phyloP scores from a whole-genome alignment of 2,329 filamentous ascomycete genomes.

The Phaeosphaeriaceae sp. region DNA sequence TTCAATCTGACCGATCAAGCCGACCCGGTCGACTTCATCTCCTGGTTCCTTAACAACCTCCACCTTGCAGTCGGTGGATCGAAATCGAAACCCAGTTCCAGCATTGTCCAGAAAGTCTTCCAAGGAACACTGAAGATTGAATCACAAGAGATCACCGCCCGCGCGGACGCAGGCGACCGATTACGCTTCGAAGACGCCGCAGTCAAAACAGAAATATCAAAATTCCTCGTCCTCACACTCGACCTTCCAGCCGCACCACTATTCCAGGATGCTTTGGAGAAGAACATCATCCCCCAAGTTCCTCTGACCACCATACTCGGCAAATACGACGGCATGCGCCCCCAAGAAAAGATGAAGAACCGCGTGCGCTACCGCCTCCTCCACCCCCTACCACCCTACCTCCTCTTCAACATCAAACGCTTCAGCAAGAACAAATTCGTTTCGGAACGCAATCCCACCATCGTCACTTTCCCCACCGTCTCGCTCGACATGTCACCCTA shows the following conservation, averaged over 20 bases:
- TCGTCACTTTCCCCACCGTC: slow-evolving; percentile 91
- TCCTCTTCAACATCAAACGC: slow-evolving; percentile 95
- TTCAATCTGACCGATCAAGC: slow-evolving; percentile 91
- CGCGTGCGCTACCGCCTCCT: slow-evolving; percentile 88
- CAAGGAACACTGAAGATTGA: slow-evolving; percentile 92
- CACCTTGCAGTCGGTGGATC: slow-evolving; percentile 90
- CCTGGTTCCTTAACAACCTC: slow-evolving; percentile 96
- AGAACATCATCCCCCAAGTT: slow-evolving; percentile 95
- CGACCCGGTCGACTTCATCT: slow-evolving; percentile 94
- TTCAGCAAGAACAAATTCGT: slow-evolving; percentile 98
- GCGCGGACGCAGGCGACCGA: slow-evolving; percentile 84
- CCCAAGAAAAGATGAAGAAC: slow-evolving; percentile 88
- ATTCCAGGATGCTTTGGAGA: slow-evolving; percentile 92
- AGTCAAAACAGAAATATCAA: slow-evolving; percentile 77
- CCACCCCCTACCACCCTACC: slow-evolving; percentile 88
- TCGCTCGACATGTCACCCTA: slow-evolving; percentile 88
- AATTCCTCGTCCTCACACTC: slow-evolving; percentile 90
- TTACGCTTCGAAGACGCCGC: slow-evolving; percentile 92
- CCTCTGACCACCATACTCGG: slow-evolving; percentile 76
- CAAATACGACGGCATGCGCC: slow-evolving; percentile 89
- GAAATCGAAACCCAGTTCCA: slow-evolving; percentile 82
- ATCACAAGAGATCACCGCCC: slow-evolving; percentile 90
- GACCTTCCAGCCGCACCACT: slow-evolving; percentile 91
- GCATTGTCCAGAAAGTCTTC: slow-evolving; percentile 90
- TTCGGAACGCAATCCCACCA: slow-evolving; percentile 93